Base-by-base conservation (phyloP, 257 asterid species). In the Knoxia roxburghii region DNA sequence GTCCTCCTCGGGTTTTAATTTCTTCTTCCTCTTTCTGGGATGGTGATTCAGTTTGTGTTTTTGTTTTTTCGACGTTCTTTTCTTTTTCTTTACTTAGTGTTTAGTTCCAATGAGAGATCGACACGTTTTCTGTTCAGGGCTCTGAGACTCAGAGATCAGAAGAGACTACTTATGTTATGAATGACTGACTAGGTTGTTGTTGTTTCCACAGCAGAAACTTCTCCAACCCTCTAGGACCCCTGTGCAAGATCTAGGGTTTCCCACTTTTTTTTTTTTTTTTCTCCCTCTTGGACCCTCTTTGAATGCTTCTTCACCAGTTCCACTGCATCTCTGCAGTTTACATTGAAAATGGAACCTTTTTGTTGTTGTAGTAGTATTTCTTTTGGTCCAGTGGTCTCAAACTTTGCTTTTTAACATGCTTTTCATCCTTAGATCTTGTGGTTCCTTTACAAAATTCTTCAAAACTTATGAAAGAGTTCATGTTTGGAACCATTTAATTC, bases 181-280 rank as follows among this genome's bases (percentile, higher is more conserved):
- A 67, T 61, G 73, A 67, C 83, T 75, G 78, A 74, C 72, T 45
- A 83, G 82, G 80, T 81, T 72, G 68, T 69, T 64, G 67, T 67
- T 72, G 66, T 75, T 65, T 49, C 49, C 74, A 67, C 76, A 72
- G 74, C 73, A 68, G 77, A 79, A 76, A 73, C 75, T 70, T 82
- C 54, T 70, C 72, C 70, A 50, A 69, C 61, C 65, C 72, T 70
- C 74, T 79, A 82, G 81, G 83, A 82, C 84, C 88, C 72, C 85
- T 83, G 85, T 73, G 87, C 83, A 82, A 86, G 82, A 88, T 83
- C 92, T 90, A 90, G 96, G 97, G 95, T 83, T 86, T 76, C 80
- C 82, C 77, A 77, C 75, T 72, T 77, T 27, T 77, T 66, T 81
- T 70, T 72, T 76, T 72, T 57, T 70, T 39, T 51, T 62, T 62